A percentile compares a stretch with the other conserved stretches of the same genome.
These are phyloP conservation scores for Pseudopyricularia javanii DNA, from an alignment of 2,329 filamentous ascomycete genomes.

Conservation along the genomic window DNA sequence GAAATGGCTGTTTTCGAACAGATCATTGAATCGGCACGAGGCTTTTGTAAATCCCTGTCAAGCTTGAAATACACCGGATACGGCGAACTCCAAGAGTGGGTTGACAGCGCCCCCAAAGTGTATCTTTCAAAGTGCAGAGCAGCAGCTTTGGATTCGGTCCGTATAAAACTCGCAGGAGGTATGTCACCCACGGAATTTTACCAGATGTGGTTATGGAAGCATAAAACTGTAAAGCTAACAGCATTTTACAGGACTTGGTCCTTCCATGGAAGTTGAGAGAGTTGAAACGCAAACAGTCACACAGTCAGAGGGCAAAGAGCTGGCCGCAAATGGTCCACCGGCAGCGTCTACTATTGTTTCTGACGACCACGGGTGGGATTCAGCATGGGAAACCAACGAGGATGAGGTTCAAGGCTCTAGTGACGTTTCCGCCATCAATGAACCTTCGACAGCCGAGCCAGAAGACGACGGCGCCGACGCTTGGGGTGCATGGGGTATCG, in stretches of 20 bases:
- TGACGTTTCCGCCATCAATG: not conserved
- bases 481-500: slow-evolving; percentile 19
- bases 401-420: slow-evolving; percentile 26
- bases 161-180: slow-evolving; percentile 51
- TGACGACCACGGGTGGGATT: slow-evolving; percentile 57
- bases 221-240: not conserved
- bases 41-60: slow-evolving; percentile 53
- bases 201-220: not conserved
- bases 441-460: slow-evolving; percentile 8
- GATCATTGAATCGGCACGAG: slow-evolving; percentile 49
- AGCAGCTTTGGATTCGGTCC: slow-evolving; percentile 61
- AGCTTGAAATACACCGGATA: slow-evolving; percentile 49
- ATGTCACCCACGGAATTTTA: slow-evolving; percentile 16
- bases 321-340: slow-evolving; percentile 40
- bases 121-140: slow-evolving; percentile 83
- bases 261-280: slow-evolving; percentile 62
- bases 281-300: slow-evolving; percentile 74
- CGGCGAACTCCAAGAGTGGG: slow-evolving; percentile 64
- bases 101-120: slow-evolving; percentile 62
- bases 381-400: slow-evolving; percentile 66
- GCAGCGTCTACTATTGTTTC: slow-evolving; percentile 21
- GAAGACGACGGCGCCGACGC: slow-evolving; percentile 24
- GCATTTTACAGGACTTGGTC: slow-evolving; percentile 32
- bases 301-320: slow-evolving; percentile 50
- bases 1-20: slow-evolving; percentile 61